These are phyloP conservation scores for Mrakia blollopis DNA, from an alignment of 768 basidiomycete genomes.

Conservation along the genomic window DNA sequence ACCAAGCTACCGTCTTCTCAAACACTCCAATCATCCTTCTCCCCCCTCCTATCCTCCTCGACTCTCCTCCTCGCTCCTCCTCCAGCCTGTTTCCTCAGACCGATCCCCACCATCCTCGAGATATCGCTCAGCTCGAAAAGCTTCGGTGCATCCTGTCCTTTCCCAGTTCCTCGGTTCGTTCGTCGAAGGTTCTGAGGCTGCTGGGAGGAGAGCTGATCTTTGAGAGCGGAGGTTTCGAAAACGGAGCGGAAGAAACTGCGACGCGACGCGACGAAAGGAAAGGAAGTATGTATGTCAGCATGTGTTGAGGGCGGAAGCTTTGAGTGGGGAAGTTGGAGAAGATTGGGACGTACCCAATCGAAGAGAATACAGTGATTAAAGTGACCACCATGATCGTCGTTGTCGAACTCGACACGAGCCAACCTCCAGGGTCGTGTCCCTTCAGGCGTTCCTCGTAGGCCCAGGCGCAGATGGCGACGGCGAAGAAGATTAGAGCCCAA, in stretches of 20 bases:
- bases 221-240: background rate
- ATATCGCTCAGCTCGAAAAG: conserved; percentile 6
- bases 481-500: conserved; percentile 7
- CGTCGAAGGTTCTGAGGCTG: background rate
- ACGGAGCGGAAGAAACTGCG: conserved; percentile 9
- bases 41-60: background rate
- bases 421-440: background rate
- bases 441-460: background rate
- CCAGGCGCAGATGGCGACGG: conserved; percentile 12
- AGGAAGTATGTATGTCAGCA: background rate
- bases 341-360: background rate
- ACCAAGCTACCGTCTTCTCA: background rate
- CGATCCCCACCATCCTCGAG: conserved; percentile 12
- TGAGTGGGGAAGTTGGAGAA: background rate
- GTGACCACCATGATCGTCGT: background rate
- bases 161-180: background rate
- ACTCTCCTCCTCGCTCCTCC: background rate
- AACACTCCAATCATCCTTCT: background rate
- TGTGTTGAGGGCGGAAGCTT: background rate
- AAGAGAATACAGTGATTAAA: background rate
- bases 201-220: background rate
- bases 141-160: background rate
- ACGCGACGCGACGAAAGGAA: background rate
- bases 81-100: background rate
- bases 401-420: background rate